Conservation (phyloP, 1,284 basidiomycete species). For the Pascua guehoae region DNA sequence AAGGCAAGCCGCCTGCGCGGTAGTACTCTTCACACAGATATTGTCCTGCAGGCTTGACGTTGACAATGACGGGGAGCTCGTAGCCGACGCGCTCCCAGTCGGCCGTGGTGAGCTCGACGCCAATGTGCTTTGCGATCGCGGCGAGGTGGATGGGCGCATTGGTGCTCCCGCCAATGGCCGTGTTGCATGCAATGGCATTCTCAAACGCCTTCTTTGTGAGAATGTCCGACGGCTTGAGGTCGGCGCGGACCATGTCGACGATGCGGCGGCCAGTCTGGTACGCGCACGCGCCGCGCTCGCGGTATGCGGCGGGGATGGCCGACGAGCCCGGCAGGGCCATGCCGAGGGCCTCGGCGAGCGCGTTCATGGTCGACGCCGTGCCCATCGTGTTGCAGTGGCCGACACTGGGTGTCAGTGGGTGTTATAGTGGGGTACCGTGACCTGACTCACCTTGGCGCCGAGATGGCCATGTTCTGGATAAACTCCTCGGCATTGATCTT, state of each 20-base stretch:
- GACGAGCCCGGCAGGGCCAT: slow-evolving; percentile 88
- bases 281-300: slow-evolving; percentile 50
- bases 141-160: slow-evolving; percentile 60
- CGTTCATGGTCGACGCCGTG: slow-evolving; percentile 68
- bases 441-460: slow-evolving; percentile 41
- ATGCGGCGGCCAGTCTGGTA: slow-evolving; percentile 76
- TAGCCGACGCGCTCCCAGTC: slow-evolving; percentile 47
- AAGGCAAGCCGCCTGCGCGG: slow-evolving; percentile 44
- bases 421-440: too few species aligned
- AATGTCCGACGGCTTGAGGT: slow-evolving; percentile 89
- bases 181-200: slow-evolving; percentile 82
- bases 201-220: slow-evolving; percentile 85
- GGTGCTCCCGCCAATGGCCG: slow-evolving; percentile 84
- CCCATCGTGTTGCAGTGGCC: slow-evolving; percentile 51
- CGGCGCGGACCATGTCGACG: slow-evolving; percentile 73
- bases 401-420: slow-evolving; percentile 4
- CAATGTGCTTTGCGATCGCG: slow-evolving; percentile 47
- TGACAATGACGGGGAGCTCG: slow-evolving; percentile 40
- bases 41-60: slow-evolving; percentile 44
- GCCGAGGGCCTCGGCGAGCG: slow-evolving; percentile 82
- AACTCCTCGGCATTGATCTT: slow-evolving; percentile 43
- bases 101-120: slow-evolving; percentile 37
- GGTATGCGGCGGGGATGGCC: slow-evolving; percentile 65
- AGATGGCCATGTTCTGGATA: slow-evolving; percentile 38
- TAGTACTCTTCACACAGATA: slow-evolving; percentile 48